These are phyloP conservation scores for Debaryomycetaceae sp. DNA, from an alignment of 1,139 yeast genomes.

Conservation along the genomic window DNA sequence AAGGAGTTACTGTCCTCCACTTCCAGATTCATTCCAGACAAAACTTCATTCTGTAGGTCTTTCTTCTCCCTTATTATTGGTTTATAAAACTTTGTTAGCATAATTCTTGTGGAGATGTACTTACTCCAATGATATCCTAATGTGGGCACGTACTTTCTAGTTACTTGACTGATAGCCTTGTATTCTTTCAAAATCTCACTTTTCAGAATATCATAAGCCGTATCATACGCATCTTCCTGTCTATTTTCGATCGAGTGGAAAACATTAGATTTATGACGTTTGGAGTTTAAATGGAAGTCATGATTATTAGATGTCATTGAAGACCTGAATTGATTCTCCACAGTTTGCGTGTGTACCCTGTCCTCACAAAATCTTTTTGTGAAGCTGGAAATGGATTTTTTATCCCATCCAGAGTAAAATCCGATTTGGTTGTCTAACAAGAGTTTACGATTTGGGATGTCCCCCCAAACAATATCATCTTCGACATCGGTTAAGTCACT, in stretches of 20 bases:
- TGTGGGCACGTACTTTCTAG: constrained; percentile 33
- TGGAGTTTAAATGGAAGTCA: not conserved
- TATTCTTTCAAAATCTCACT: not conserved
- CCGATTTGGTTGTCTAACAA: constrained; percentile 69
- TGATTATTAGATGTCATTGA: not conserved
- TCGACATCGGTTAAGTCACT: constrained; percentile 48
- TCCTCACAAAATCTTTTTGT: constrained; percentile 6
- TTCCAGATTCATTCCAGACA: not conserved
- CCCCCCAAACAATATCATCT: constrained; percentile 9
- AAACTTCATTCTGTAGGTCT: not conserved
- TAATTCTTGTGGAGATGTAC: constrained; percentile 26
- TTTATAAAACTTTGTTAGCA: constrained; percentile 32
- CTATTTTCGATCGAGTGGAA: not conserved
- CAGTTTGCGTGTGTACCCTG: not conserved
- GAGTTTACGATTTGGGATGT: constrained; percentile 33
- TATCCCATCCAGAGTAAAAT: constrained; percentile 75
- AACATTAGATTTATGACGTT: not conserved
- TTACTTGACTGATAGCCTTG: constrained; percentile 4
- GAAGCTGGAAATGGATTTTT: constrained; percentile 22
- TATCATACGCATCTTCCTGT: not conserved
- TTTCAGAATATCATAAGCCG: not conserved
- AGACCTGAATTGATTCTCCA: constrained; percentile 1
- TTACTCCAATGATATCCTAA: constrained; percentile 42
- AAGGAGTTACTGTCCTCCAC: not conserved
- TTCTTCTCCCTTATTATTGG: constrained; percentile 15